Conservation (phyloP, 2,329 filamentous ascomycete species). For the Macrophomina tecta region DNA sequence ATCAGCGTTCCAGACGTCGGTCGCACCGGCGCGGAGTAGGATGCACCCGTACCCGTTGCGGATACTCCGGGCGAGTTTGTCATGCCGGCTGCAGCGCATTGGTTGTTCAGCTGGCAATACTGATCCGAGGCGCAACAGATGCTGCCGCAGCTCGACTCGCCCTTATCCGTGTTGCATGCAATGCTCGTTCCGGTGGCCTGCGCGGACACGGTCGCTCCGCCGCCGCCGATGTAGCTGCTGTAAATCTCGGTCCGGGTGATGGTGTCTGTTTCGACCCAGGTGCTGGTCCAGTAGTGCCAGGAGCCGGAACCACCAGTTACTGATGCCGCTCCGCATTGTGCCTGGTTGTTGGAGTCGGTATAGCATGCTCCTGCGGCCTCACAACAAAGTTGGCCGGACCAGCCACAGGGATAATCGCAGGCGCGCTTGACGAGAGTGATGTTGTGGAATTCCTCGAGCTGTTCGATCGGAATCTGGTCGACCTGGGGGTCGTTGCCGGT, state of each 20-base stretch:
- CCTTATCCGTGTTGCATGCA: conserved; percentile 52
- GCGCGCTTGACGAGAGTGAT: conserved; percentile 37
- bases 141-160: conserved; percentile 67
- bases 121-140: conserved; percentile 75
- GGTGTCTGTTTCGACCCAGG: conserved; percentile 62
- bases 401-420: conserved; percentile 38
- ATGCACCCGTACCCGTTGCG: conserved; percentile 47
- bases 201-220: conserved; percentile 32
- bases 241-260: conserved; percentile 61
- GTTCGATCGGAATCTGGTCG: conserved; percentile 4
- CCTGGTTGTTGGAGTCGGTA: conserved; percentile 43
- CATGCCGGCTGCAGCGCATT: conserved; percentile 63
- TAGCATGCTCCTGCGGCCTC: conserved; percentile 37
- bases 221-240: conserved; percentile 51
- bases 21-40: conserved; percentile 49
- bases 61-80: conserved; percentile 52
- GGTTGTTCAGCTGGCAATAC: conserved; percentile 65
- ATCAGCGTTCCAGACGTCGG: conserved; percentile 62
- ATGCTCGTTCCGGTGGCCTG: conserved; percentile 33
- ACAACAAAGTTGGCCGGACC: conserved; percentile 45
- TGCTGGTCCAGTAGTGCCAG: conserved; percentile 65
- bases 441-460: conserved; percentile 38
- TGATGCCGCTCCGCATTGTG: conserved; percentile 40
- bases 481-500: background rate
- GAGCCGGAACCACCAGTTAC: conserved; percentile 44